A percentile compares a stretch with the other conserved stretches of the same genome.
These are phyloP conservation scores for Saccharomycopsis selenospora DNA, from an alignment of 805 yeast genomes.

Conservation along the genomic window DNA sequence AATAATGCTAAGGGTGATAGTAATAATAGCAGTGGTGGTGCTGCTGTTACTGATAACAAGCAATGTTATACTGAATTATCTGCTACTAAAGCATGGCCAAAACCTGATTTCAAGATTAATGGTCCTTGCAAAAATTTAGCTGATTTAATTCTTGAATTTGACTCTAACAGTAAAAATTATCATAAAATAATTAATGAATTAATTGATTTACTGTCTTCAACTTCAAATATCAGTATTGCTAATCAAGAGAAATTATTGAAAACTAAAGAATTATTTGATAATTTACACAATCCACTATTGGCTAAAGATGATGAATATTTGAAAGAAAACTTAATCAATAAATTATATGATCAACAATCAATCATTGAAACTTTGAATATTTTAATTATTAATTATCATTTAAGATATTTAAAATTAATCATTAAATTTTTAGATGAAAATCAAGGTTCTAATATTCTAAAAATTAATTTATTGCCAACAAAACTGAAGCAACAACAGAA, in stretches of 20 bases:
- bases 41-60: too few species aligned
- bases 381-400: constrained; percentile 16
- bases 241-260: neutral
- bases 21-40: too few species aligned
- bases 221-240: neutral
- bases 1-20: too few species aligned
- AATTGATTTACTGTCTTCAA: neutral
- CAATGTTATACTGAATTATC: too few species aligned
- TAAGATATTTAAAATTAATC: constrained; percentile 12
- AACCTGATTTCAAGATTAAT: neutral
- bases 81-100: neutral
- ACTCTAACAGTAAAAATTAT: neutral
- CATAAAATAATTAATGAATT: neutral
- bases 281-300: neutral
- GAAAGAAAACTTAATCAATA: constrained; percentile 4
- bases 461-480: constrained; percentile 13
- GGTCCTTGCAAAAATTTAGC: neutral
- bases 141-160: neutral
- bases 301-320: neutral
- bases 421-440: constrained; percentile 17
- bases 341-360: constrained; percentile 13
- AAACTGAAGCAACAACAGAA: constrained; percentile 4
- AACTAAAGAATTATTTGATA: neutral
- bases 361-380: constrained; percentile 8
- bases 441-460: constrained; percentile 12